Evolutionary conservation across 208 protist genomes (phyloP).

Genomic region (Blastocrithidia nonstop): DNA sequence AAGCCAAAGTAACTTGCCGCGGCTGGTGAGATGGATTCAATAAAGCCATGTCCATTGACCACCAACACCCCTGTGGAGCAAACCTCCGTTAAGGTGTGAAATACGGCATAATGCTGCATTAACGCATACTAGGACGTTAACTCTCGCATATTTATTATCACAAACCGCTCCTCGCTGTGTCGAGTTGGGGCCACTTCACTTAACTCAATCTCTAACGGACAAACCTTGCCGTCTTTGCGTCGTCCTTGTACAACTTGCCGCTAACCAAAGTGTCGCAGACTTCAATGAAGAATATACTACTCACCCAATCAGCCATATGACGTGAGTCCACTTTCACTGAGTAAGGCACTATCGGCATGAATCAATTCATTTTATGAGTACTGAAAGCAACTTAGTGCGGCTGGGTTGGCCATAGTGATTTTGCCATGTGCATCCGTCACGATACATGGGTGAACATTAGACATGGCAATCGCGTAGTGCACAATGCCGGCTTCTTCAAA

Average conservation of each 20-base stretch:
- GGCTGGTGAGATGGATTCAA: slow-evolving; percentile 11
- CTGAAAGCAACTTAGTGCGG: no score
- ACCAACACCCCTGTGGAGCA: slow-evolving; percentile 7
- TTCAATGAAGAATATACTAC: no score
- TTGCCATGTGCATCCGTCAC: no score
- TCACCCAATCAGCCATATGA: no score
- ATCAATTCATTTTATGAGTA: no score
- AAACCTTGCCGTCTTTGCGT: not conserved
- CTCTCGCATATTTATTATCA: not conserved
- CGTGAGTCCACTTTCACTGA: no score
- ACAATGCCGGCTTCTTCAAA: no score
- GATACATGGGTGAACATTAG: no score
- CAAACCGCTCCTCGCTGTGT: not conserved
- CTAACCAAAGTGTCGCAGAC: no score
- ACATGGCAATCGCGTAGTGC: no score
- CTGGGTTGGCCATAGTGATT: no score
- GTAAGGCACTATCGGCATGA: no score
- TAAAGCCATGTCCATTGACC: slow-evolving; percentile 10
- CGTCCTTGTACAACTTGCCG: not conserved
- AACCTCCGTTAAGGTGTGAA: slow-evolving; percentile 1
- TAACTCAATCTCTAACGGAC: not conserved
- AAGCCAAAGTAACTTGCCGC: slow-evolving; percentile 17
- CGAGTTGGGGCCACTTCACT: not conserved
- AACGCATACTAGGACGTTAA: not conserved
- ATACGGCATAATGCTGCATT: not conserved